Evolutionary conservation across 1,139 yeast genomes (phyloP).

Genomic region (Blastobotrys raffinosifermentans): DNA sequence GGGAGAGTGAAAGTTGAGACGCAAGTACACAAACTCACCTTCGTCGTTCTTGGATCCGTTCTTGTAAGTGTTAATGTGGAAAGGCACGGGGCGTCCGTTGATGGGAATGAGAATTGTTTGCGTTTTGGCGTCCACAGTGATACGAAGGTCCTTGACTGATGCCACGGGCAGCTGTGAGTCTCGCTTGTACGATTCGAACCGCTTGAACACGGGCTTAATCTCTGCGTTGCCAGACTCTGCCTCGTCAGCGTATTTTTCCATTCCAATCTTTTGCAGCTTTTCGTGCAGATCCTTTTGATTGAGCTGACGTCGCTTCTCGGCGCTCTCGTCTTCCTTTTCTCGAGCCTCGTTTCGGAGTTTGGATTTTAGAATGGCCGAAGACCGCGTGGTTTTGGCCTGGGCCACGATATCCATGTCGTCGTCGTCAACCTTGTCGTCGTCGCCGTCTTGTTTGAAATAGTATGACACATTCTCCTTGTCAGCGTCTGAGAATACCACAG

Average conservation of each 20-base stretch:
- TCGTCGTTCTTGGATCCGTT: slow-evolving; percentile 95
- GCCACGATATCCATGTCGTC: slow-evolving; percentile 15
- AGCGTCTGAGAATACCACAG: slow-evolving; percentile 65
- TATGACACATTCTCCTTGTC: slow-evolving; percentile 76
- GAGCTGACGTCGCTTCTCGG: slow-evolving; percentile 75
- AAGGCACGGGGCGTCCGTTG: slow-evolving; percentile 95
- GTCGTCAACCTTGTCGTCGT: slow-evolving; percentile 28
- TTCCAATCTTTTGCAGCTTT: slow-evolving; percentile 78
- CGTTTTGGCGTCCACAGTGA: slow-evolving; percentile 80
- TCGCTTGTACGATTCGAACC: slow-evolving; percentile 89
- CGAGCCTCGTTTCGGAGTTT: slow-evolving; percentile 74
- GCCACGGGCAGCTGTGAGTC: slow-evolving; percentile 84
- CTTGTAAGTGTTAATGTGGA: slow-evolving; percentile 89
- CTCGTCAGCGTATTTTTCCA: slow-evolving; percentile 30
- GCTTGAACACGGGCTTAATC: slow-evolving; percentile 70
- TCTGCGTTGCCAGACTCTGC: slow-evolving; percentile 59
- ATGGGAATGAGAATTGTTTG: slow-evolving; percentile 90
- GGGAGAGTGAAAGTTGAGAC: slow-evolving; percentile 91
- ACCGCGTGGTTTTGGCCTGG: slow-evolving; percentile 14
- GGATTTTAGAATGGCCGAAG: slow-evolving; percentile 51
- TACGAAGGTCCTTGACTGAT: slow-evolving; percentile 68
- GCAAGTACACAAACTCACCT: slow-evolving; percentile 86
- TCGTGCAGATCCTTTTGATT: slow-evolving; percentile 80
- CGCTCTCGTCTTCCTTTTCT: slow-evolving; percentile 64
- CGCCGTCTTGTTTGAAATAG: slow-evolving; percentile 71